These are phyloP conservation scores for Suillus spraguei DNA, from an alignment of 768 basidiomycete genomes.

Conservation along the genomic window DNA sequence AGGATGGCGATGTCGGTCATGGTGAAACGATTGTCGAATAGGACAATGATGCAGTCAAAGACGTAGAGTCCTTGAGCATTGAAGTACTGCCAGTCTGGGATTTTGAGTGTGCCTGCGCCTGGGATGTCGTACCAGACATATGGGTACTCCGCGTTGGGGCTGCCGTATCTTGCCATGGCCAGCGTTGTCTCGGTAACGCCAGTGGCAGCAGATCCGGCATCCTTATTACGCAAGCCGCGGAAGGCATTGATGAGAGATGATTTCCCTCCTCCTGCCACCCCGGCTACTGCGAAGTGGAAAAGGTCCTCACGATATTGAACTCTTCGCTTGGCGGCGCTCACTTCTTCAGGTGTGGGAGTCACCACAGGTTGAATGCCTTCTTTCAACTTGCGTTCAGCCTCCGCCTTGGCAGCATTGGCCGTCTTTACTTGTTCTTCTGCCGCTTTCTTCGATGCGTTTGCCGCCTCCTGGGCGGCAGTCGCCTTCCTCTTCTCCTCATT, in stretches of 20 bases:
- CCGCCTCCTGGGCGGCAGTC: conserved; percentile 17
- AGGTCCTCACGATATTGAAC: conserved; percentile 30
- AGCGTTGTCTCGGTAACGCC: conserved; percentile 38
- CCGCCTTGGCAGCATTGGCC: conserved; percentile 4
- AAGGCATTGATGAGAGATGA: conserved; percentile 36
- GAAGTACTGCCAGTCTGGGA: conserved; percentile 42
- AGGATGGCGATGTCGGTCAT: conserved; percentile 39
- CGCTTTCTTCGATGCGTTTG: conserved; percentile 13
- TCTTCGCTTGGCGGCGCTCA: conserved; percentile 26
- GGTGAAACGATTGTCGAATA: conserved; percentile 39
- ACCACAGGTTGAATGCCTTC: conserved; percentile 33
- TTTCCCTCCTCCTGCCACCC: conserved; percentile 33
- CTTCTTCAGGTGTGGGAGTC: conserved; percentile 31
- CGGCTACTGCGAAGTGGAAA: conserved; percentile 35
- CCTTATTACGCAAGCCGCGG: conserved; percentile 32
- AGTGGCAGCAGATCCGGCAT: conserved; percentile 29
- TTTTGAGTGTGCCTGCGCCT: conserved; percentile 37
- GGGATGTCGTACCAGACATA: conserved; percentile 42
- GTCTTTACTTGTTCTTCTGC: conserved; percentile 20
- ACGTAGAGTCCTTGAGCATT: conserved; percentile 39
- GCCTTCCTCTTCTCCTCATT: conserved; percentile 25
- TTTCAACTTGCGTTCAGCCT: conserved; percentile 24
- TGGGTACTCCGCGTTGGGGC: conserved; percentile 24
- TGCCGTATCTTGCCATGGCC: conserved; percentile 31
- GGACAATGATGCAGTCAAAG: conserved; percentile 38